These are phyloP conservation scores for Apiospora marii DNA, from an alignment of 2,329 filamentous ascomycete species.

Conservation along the genomic window DNA sequence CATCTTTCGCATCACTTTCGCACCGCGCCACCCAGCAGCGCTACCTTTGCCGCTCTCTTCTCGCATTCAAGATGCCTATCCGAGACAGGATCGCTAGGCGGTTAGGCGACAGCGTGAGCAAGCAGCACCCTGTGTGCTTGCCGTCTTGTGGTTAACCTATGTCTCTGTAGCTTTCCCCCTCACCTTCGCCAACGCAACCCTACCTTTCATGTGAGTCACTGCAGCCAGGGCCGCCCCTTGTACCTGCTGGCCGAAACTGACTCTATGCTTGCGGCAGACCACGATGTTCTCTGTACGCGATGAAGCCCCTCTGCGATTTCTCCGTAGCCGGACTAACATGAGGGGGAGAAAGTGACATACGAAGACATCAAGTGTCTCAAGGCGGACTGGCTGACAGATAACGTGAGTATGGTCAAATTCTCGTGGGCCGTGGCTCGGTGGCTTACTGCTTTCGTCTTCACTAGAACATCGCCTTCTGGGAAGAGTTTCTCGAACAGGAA, in stretches of 20 bases:
- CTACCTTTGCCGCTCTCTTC: not conserved
- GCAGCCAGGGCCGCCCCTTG: not conserved
- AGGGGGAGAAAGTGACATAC: constrained; percentile 71
- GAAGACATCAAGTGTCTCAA: constrained; percentile 90
- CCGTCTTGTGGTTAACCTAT: constrained; percentile 2
- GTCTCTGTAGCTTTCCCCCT: constrained; percentile 39
- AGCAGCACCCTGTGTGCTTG: constrained; percentile 27
- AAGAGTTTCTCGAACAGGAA: constrained; percentile 94
- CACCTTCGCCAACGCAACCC: constrained; percentile 48
- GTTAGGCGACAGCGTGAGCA: constrained; percentile 44
- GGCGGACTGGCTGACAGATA: constrained; percentile 96
- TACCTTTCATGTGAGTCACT: constrained; percentile 55
- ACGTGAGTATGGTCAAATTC: constrained; percentile 64
- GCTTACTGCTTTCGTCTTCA: not conserved
- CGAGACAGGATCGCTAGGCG: constrained; percentile 41
- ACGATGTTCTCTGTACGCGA: constrained; percentile 47
- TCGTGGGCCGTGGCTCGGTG: not conserved
- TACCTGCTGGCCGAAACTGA: constrained; percentile 24
- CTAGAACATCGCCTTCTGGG: constrained; percentile 96
- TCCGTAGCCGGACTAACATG: not conserved
- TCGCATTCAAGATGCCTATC: constrained; percentile 38
- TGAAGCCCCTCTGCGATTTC: not conserved
- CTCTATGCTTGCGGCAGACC: constrained; percentile 36
- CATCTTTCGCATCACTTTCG: not conserved
- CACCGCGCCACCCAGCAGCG: not conserved